These are phyloP conservation scores for Zangia roseola DNA, from an alignment of 768 basidiomycete species.

Conservation along the genomic window DNA sequence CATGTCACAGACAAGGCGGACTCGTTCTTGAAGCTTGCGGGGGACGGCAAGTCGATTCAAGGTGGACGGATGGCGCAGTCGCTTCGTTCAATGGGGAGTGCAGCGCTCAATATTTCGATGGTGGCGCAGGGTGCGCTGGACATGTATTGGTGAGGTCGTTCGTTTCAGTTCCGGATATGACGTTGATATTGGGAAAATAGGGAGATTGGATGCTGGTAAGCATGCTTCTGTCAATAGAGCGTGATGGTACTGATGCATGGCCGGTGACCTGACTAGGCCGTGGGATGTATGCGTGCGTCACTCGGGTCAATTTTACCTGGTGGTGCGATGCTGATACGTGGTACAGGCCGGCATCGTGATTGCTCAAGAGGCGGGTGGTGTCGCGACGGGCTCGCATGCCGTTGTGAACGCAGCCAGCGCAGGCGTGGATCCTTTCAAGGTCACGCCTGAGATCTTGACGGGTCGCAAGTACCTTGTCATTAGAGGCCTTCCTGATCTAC, in stretches of 20 bases:
- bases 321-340: neutral
- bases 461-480: conserved; percentile 83
- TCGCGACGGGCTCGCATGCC: conserved; percentile 69
- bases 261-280: conserved; percentile 38
- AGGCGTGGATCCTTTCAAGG: conserved; percentile 48
- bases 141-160: conserved; percentile 68
- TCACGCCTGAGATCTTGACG: conserved; percentile 66
- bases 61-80: conserved; percentile 86
- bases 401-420: conserved; percentile 38
- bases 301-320: neutral
- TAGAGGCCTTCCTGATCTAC: conserved; percentile 61
- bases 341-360: conserved; percentile 84
- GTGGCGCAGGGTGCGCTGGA: conserved; percentile 90
- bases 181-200: conserved; percentile 32
- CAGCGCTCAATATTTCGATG: conserved; percentile 77
- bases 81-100: conserved; percentile 79
- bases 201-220: conserved; percentile 79
- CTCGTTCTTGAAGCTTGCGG: conserved; percentile 75
- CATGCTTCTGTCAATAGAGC: neutral
- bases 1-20: conserved; percentile 56
- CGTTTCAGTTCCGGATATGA: neutral
- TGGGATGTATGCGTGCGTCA: conserved; percentile 81
- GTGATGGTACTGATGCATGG: neutral
- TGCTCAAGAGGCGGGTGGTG: conserved; percentile 83
- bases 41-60: conserved; percentile 54